A percentile compares a stretch with the other conserved stretches of the same genome.
phyloP scores from a whole-genome alignment of 2,329 filamentous ascomycete genomes.

The Fusarium annulatum region DNA sequence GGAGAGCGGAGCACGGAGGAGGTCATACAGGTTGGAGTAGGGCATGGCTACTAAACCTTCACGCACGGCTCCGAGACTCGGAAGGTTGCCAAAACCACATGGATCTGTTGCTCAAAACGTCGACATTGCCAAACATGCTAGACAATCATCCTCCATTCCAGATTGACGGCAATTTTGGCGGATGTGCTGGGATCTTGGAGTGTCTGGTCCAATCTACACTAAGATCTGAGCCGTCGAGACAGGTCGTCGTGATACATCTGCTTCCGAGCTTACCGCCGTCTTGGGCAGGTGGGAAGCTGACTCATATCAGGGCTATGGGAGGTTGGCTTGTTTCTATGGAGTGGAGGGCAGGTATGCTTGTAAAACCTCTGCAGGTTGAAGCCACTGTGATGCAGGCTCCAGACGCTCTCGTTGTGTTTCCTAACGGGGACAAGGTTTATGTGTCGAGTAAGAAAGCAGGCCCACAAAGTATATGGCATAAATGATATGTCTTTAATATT shows the following conservation, averaged over 20 bases:
- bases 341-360: constrained; percentile 17
- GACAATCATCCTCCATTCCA: constrained; percentile 44
- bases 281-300: constrained; percentile 20
- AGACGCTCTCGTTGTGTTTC: constrained; percentile 19
- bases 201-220: constrained; percentile 39
- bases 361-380: background rate
- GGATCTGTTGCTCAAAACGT: constrained; percentile 30
- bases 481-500: background rate
- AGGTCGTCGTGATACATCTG: constrained; percentile 22
- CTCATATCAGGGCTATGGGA: constrained; percentile 1
- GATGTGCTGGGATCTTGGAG: constrained; percentile 37
- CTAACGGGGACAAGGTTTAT: background rate
- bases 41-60: constrained; percentile 62
- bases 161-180: constrained; percentile 47
- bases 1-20: constrained; percentile 49
- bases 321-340: constrained; percentile 31
- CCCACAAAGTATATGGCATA: background rate
- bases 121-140: constrained; percentile 35
- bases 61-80: constrained; percentile 54
- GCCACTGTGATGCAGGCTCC: constrained; percentile 3
- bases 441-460: background rate
- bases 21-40: constrained; percentile 64
- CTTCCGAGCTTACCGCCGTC: constrained; percentile 31
- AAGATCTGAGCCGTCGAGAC: background rate
- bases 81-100: constrained; percentile 25